These are phyloP conservation scores for Penicillium ochrochloron DNA, from an alignment of 495 filamentous ascomycete genomes.

Conservation along the genomic window DNA sequence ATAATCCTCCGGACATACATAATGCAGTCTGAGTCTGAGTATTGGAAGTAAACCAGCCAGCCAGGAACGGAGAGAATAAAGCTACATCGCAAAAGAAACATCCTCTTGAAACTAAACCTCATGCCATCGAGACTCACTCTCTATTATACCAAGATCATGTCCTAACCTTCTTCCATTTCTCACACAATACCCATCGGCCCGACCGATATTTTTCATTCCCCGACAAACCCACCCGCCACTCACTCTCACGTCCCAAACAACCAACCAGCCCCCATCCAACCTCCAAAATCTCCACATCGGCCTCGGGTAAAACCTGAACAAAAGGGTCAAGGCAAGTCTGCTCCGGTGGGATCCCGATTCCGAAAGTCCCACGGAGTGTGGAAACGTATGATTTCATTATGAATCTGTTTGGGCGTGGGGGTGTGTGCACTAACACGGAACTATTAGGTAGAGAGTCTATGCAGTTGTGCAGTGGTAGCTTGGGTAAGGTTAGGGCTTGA, in stretches of 20 bases:
- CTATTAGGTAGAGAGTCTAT: neutral
- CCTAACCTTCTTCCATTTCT: neutral
- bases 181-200: slow-evolving; percentile 4
- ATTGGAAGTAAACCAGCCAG: neutral
- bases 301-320: slow-evolving; percentile 12
- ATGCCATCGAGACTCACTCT: neutral
- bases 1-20: neutral
- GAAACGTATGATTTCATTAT: neutral
- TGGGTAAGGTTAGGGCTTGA: neutral
- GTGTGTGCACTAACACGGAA: neutral
- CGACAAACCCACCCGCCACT: neutral
- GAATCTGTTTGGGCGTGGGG: neutral
- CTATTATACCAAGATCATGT: neutral
- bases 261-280: neutral
- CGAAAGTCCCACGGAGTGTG: neutral
- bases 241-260: neutral
- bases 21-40: neutral
- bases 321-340: neutral
- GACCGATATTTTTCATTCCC: slow-evolving; percentile 4
- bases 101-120: no score
- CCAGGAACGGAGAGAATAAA: neutral
- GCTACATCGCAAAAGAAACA: no score
- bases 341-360: slow-evolving; percentile 23
- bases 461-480: neutral
- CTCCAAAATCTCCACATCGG: slow-evolving; percentile 23